A percentile compares a stretch with the other conserved stretches of the same genome.
Evolutionary conservation across 176 grass and related monocot species (phyloP).

Genomic region (Oryza glaberrima): DNA sequence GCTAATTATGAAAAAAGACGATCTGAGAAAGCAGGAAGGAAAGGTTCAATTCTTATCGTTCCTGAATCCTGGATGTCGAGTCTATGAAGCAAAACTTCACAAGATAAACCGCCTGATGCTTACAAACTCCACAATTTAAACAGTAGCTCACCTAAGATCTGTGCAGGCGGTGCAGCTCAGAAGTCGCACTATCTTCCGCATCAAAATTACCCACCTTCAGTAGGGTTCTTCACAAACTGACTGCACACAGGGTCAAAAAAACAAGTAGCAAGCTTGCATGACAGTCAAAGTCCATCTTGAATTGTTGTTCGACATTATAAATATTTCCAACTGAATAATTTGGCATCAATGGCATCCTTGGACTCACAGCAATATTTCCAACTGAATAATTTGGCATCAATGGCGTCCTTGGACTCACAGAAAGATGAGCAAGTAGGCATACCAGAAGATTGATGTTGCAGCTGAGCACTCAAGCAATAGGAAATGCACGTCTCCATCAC

Average conservation of each 20-base stretch:
- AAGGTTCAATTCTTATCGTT: not conserved
- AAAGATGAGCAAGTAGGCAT: constrained; percentile 6
- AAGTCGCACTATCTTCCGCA: not conserved
- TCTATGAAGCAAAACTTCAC: not conserved
- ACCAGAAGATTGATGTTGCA: constrained; percentile 14
- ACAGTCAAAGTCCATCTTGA: not conserved
- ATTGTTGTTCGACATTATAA: not conserved
- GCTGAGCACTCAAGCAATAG: not conserved
- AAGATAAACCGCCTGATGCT: not conserved
- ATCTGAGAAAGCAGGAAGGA: too few relatives aligned
- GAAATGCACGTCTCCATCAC: not conserved
- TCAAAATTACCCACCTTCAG: not conserved
- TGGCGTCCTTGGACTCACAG: not conserved
- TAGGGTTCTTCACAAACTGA: not conserved
- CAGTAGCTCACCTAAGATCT: not conserved
- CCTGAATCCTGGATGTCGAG: not conserved
- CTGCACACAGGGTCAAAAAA: not conserved
- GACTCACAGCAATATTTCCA: not conserved
- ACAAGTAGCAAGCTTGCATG: not conserved
- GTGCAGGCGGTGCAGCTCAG: not conserved
- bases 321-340: not conserved
- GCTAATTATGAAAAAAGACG: too few relatives aligned
- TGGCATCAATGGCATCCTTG: not conserved
- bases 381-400: not conserved
- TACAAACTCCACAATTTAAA: not conserved